Base-by-base conservation (phyloP, 306 rosid species). In the Ziziphus jujuba region DNA sequence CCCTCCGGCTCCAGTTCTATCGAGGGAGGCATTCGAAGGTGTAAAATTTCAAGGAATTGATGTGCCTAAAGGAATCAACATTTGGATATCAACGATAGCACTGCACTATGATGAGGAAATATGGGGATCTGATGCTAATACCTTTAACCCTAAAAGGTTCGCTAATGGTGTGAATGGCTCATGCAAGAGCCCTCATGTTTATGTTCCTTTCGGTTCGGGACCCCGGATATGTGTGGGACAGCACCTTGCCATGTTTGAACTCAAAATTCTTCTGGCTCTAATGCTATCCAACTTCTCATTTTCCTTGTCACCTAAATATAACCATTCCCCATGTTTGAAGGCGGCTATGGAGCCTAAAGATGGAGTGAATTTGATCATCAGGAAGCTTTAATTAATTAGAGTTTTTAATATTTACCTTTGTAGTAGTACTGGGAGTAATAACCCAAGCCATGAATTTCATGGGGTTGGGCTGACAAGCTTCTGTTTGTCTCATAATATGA, bases 61-160 rank as follows among this genome's bases (percentile, higher is more conserved):
- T 24, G 75, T 91, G 33, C 90, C 95, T 0, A 79, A 88, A 74
- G 92, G 95, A 13, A 65, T 71, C 55, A 77, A 65, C 63, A 61
- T 84, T 51, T 76, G 77, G 69, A 79, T 82, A 59, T 84, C 89
- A 4, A 9, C 81, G 16, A 38, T 82, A 6, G 5, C 79, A 14
- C 19, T 85, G 60, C 87, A 84, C 16, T 89, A 76, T 6, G 80
- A 82, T 51, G 66, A 71, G 25, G 53, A 65, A 12, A 11, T 80
- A 9, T 90, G 90, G 95, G 95, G 92, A 0, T 63, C 79, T 49
- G 85, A 86, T 59, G 87, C 87, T 8, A 71, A 61, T 73, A 51
- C 25, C 13, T 91, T 86, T 85, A 77, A 91, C 63, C 92, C 87
- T 0, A 67, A 81, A 19, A 84, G 92, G 74, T 91, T 84, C 66